These are phyloP conservation scores for Lepidium aucheri DNA, from an alignment of 345 rosid genomes.

Conservation along the genomic window DNA sequence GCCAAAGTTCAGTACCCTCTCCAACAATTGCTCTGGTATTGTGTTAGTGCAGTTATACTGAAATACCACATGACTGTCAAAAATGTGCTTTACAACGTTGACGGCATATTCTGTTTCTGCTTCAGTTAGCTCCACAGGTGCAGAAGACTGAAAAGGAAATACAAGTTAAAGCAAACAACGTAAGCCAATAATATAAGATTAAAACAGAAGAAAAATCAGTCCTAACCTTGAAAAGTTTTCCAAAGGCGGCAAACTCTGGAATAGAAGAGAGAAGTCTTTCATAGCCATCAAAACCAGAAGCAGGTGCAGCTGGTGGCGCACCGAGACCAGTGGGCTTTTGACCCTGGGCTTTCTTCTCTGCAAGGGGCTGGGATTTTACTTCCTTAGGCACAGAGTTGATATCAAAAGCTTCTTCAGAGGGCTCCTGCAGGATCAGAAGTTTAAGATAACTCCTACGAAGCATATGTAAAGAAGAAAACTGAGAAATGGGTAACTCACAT, in stretches of 20 bases:
- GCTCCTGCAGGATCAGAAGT: conserved; percentile 45
- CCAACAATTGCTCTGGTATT: conserved; percentile 88
- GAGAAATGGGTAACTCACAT: conserved; percentile 46
- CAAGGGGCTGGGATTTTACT: conserved; percentile 75
- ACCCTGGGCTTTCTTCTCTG: conserved; percentile 90
- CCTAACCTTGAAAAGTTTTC: conserved; percentile 88
- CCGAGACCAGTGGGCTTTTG: conserved; percentile 85
- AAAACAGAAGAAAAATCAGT: background rate
- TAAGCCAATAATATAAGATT: background rate
- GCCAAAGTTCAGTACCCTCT: conserved; percentile 48
- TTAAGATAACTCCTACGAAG: conserved; percentile 15
- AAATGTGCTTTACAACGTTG: conserved; percentile 88
- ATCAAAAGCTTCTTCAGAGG: conserved; percentile 79
- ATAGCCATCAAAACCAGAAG: conserved; percentile 69
- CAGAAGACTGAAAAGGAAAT: conserved; percentile 49
- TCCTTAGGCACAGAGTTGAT: conserved; percentile 79
- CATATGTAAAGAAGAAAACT: conserved; percentile 4
- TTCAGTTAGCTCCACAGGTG: conserved; percentile 93
- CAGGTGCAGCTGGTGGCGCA: conserved; percentile 55
- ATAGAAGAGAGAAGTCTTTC: conserved; percentile 78
- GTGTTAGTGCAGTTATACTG: conserved; percentile 98
- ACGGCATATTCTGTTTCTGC: conserved; percentile 96
- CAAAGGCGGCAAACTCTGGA: conserved; percentile 70
- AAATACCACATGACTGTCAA: conserved; percentile 77
- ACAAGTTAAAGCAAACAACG: conserved; percentile 13